Percentiles rank a stretch among this genome's conserved stretches.
These are phyloP conservation scores for Dimocarpus longan DNA, from an alignment of 345 rosid genomes.

Conservation along the genomic window DNA sequence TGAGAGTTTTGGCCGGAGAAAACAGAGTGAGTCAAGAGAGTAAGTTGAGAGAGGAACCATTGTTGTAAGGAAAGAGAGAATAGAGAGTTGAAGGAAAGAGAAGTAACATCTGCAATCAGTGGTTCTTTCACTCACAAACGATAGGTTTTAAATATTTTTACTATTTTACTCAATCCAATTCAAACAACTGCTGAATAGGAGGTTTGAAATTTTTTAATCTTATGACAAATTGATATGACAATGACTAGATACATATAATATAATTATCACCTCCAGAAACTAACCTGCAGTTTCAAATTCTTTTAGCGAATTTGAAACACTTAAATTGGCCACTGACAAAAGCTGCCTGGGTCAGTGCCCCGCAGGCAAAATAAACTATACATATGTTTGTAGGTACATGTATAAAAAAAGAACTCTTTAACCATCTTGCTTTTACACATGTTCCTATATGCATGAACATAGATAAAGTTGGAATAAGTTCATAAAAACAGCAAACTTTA, in stretches of 20 bases:
- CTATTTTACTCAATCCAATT: neutral
- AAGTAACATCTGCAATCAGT: neutral
- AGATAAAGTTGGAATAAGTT: neutral
- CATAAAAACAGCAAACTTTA: neutral
- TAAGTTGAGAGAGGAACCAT: neutral
- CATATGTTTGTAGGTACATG: neutral
- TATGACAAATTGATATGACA: neutral
- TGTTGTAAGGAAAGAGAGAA: neutral
- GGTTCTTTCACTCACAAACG: neutral
- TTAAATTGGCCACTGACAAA: neutral
- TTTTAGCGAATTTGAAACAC: neutral
- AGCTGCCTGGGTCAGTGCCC: neutral
- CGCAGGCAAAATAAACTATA: neutral
- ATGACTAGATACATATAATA: neutral
- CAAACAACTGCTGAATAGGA: neutral
- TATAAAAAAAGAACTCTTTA: neutral
- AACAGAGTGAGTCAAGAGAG: neutral
- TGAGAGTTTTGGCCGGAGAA: neutral
- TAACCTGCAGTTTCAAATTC: neutral
- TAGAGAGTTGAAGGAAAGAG: neutral
- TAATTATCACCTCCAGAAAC: neutral
- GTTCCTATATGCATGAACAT: neutral
- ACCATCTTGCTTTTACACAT: neutral
- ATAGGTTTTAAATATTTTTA: neutral
- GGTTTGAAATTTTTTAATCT: neutral